These are phyloP conservation scores for Bonia amplexicaulis DNA, from an alignment of 176 grass and related monocot genomes.

Conservation along the genomic window DNA sequence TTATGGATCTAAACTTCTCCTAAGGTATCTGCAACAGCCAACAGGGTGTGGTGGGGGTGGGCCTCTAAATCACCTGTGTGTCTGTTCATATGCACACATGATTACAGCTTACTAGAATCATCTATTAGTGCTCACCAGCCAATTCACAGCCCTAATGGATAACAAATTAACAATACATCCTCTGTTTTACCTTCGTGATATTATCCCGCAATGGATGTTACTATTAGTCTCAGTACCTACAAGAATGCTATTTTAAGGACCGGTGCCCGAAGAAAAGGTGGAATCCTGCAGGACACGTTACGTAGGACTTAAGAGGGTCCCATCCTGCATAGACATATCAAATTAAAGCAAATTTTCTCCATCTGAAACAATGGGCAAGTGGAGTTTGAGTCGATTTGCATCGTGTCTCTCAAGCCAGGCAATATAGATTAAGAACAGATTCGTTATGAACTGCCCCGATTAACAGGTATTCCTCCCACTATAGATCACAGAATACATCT, in stretches of 20 bases:
- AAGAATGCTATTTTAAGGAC: neutral
- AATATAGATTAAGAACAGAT: neutral
- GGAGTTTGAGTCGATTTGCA: neutral
- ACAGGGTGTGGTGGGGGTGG: neutral
- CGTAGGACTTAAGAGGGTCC: neutral
- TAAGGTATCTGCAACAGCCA: neutral
- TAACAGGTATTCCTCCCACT: neutral
- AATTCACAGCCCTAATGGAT: neutral
- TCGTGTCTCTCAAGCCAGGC: neutral
- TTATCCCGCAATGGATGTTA: neutral
- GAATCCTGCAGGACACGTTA: neutral
- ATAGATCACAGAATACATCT: neutral
- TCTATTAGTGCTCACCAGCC: neutral
- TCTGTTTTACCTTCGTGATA: neutral
- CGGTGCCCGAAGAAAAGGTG: neutral
- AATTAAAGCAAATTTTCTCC: neutral
- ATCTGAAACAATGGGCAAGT: constrained; percentile 21
- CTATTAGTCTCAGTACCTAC: neutral
- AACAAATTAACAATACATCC: neutral
- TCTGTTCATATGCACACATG: neutral
- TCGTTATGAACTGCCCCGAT: neutral
- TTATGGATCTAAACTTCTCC: neutral
- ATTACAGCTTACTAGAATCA: neutral
- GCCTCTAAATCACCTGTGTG: neutral
- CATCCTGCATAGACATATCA: constrained; percentile 15